A percentile compares a stretch with the other conserved stretches of the same genome.
Conservation (phyloP, 2,329 filamentous ascomycete species). For the Mollisiaceae sp. region DNA sequence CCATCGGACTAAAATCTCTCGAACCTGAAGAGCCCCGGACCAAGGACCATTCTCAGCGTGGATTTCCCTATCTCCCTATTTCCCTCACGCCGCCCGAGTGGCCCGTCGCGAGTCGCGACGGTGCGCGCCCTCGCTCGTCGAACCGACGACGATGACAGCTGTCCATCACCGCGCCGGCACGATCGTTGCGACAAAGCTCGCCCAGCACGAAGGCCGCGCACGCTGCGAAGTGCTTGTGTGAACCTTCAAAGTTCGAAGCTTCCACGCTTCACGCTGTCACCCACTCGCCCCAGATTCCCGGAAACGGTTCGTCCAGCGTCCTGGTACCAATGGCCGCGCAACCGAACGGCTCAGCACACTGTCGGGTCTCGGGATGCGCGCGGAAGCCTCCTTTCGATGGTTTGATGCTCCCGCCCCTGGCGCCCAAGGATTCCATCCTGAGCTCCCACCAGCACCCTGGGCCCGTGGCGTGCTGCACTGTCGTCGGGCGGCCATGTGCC, state of each 20-base stretch:
- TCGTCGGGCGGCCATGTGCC: not conserved
- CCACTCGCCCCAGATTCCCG: slow-evolving; percentile 4
- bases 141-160: not conserved
- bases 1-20: not conserved
- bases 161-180: not conserved
- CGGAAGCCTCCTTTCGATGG: slow-evolving; percentile 13
- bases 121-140: not conserved
- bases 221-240: too few relatives aligned
- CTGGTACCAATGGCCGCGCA: slow-evolving; percentile 16
- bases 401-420: not conserved
- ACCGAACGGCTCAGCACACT: not conserved
- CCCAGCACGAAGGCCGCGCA: not conserved
- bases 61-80: not conserved
- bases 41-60: not conserved
- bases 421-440: too few relatives aligned
- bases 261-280: not conserved
- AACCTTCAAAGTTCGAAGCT: too few relatives aligned
- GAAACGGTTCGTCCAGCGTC: slow-evolving; percentile 23
- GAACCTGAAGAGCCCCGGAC: not conserved
- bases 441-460: not conserved
- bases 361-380: not conserved
- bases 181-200: not conserved
- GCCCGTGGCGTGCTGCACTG: not conserved
- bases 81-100: not conserved
- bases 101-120: not conserved